A percentile compares a stretch with the other conserved stretches of the same genome.
Evolutionary conservation across 2,329 filamentous ascomycete species (phyloP).

Genomic region (Zymoseptoria brevis): DNA sequence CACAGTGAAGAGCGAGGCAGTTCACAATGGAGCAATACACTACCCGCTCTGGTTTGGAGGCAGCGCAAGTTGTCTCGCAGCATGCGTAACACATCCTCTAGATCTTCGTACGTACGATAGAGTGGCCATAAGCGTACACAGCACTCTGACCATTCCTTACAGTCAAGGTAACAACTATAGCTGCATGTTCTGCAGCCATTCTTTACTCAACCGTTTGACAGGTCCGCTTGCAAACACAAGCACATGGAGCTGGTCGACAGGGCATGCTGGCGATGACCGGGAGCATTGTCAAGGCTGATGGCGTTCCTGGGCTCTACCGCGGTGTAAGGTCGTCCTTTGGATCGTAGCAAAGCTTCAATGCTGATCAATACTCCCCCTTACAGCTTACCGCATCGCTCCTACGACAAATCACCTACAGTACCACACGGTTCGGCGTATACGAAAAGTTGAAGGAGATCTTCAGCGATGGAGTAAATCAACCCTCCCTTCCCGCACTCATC

Average conservation of each 20-base stretch:
- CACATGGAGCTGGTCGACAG: conserved; percentile 59
- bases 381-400: conserved; percentile 82
- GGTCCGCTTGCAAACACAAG: conserved; percentile 83
- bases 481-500: conserved; percentile 64
- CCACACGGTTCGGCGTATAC: conserved; percentile 92
- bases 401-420: conserved; percentile 88
- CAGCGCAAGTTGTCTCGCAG: conserved; percentile 85
- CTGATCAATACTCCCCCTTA: background rate
- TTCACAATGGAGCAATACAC: conserved; percentile 34
- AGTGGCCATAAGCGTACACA: background rate
- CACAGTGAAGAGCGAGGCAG: conserved; percentile 37
- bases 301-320: conserved; percentile 73
- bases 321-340: conserved; percentile 47
- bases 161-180: conserved; percentile 38
- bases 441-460: conserved; percentile 77
- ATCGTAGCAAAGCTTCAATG: background rate
- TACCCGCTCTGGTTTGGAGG: conserved; percentile 80
- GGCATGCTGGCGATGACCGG: conserved; percentile 80
- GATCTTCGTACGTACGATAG: conserved; percentile 63
- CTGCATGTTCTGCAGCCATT: conserved; percentile 13
- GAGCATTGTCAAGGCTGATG: conserved; percentile 70
- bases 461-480: conserved; percentile 44
- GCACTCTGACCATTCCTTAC: conserved; percentile 24
- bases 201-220: conserved; percentile 29
- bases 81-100: conserved; percentile 84